phyloP scores from a whole-genome alignment of 2,329 filamentous ascomycete genomes.

The Verticillium klebahnii region DNA sequence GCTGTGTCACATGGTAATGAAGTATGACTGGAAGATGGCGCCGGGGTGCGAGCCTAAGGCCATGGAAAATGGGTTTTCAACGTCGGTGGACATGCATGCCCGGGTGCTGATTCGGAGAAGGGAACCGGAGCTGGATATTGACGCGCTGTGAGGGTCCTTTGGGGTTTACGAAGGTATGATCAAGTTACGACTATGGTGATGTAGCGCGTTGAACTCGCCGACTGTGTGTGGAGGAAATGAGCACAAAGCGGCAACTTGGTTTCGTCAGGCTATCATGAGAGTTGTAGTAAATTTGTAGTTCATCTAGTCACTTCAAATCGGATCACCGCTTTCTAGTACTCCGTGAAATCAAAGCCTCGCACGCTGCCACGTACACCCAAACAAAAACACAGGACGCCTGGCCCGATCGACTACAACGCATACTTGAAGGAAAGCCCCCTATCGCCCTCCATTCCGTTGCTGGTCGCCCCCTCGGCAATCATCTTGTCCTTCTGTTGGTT shows the following conservation, averaged over 20 bases:
- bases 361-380: no score
- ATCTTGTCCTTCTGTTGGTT: constrained; percentile 7
- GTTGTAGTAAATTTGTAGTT: no score
- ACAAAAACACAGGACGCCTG: neutral
- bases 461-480: constrained; percentile 4
- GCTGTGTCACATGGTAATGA: constrained; percentile 8
- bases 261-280: no score
- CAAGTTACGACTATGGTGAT: no score
- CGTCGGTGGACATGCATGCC: constrained; percentile 2
- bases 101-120: constrained; percentile 6
- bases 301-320: no score
- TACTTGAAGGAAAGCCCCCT: constrained; percentile 1
- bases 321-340: no score
- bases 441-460: constrained; percentile 4
- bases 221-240: no score
- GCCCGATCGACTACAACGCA: neutral
- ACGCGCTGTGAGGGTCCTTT: neutral
- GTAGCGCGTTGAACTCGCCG: no score
- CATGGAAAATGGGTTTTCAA: neutral
- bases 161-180: no score
- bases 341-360: no score
- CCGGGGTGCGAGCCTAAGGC: constrained; percentile 3
- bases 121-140: constrained; percentile 7
- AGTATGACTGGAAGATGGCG: constrained; percentile 2
- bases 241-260: no score